phyloP scores from a whole-genome alignment of 208 protist genomes.

The Trypanosoma lewisi region DNA sequence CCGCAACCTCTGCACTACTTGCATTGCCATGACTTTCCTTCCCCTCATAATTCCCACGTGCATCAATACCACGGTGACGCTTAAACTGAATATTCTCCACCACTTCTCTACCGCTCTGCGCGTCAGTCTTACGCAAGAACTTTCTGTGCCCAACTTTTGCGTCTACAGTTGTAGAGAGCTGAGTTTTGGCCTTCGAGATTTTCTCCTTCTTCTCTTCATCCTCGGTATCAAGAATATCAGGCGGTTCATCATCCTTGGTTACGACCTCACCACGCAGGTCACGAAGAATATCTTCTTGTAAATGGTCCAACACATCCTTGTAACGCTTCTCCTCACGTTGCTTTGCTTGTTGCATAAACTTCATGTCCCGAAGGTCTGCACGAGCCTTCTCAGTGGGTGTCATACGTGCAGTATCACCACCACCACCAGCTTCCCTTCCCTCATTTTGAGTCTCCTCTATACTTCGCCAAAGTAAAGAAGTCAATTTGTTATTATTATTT shows the following conservation, averaged over 20 bases:
- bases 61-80: slow-evolving; percentile 38
- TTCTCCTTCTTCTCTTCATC: slow-evolving; percentile 7
- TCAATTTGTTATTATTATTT: slow-evolving; percentile 26
- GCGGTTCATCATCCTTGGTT: slow-evolving; percentile 11
- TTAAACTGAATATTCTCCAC: slow-evolving; percentile 57
- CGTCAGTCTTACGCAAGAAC: background rate
- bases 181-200: background rate
- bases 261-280: slow-evolving; percentile 29
- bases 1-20: background rate
- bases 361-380: slow-evolving; percentile 67
- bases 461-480: slow-evolving; percentile 52
- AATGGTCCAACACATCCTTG: slow-evolving; percentile 43
- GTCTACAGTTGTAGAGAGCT: background rate
- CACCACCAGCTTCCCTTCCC: slow-evolving; percentile 9
- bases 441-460: slow-evolving; percentile 32
- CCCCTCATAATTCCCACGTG: slow-evolving; percentile 13
- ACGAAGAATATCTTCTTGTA: slow-evolving; percentile 53
- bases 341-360: slow-evolving; percentile 85
- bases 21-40: background rate
- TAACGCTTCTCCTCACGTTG: slow-evolving; percentile 66
- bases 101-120: slow-evolving; percentile 12
- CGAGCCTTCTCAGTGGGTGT: slow-evolving; percentile 66
- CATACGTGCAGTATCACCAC: slow-evolving; percentile 14
- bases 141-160: slow-evolving; percentile 4
- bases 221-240: slow-evolving; percentile 15